phyloP scores from a whole-genome alignment of 108 stramenopile species.

The Cyclotella baltica region DNA sequence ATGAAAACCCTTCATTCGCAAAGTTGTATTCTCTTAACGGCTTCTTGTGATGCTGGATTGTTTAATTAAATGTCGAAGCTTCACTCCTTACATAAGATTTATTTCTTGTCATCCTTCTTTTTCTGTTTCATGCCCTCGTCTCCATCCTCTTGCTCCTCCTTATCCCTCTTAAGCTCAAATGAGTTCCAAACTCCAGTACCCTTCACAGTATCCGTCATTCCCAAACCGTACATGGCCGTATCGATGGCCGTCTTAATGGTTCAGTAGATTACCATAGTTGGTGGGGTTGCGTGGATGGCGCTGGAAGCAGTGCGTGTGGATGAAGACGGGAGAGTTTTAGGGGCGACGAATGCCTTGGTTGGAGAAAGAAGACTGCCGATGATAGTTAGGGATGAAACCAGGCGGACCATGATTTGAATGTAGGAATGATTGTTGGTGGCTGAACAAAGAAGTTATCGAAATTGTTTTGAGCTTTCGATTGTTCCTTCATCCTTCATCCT shows the following conservation, averaged over 20 bases:
- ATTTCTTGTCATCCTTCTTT: slow-evolving; percentile 26
- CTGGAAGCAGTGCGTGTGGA: background rate
- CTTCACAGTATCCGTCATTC: slow-evolving; percentile 78
- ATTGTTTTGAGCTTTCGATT: too few relatives aligned
- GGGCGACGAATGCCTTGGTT: slow-evolving; percentile 22
- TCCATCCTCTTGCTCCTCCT: slow-evolving; percentile 40
- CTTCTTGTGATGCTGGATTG: background rate
- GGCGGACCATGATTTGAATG: slow-evolving; percentile 31
- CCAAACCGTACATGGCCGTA: slow-evolving; percentile 71
- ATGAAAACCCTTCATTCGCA: slow-evolving; percentile 1
- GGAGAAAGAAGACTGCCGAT: background rate
- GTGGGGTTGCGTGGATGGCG: slow-evolving; percentile 58
- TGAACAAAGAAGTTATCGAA: too few relatives aligned
- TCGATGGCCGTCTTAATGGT: slow-evolving; percentile 89
- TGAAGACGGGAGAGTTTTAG: background rate
- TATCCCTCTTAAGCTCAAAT: slow-evolving; percentile 72
- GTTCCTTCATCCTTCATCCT: too few relatives aligned
- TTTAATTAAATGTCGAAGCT: background rate
- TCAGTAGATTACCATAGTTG: slow-evolving; percentile 91
- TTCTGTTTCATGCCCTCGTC: slow-evolving; percentile 27
- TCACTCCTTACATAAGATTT: background rate
- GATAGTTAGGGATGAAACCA: background rate
- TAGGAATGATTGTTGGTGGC: too few relatives aligned
- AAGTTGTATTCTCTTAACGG: background rate
- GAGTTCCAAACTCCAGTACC: slow-evolving; percentile 82